phyloP scores from a whole-genome alignment of 768 basidiomycete genomes.

The Phylloporus scabripes region DNA sequence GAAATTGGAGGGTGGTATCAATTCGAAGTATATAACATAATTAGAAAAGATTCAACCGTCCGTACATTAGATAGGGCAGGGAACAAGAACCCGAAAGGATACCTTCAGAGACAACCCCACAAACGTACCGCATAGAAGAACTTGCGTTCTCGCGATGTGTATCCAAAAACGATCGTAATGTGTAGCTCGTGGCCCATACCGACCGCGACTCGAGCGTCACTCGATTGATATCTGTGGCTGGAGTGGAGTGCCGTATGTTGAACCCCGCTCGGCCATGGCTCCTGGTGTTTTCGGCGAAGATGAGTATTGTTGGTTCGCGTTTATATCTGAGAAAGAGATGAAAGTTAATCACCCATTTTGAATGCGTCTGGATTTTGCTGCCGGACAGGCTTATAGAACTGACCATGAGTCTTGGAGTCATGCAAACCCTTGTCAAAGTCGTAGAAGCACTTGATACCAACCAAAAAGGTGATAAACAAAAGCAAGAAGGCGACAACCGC shows the following conservation, averaged over 20 bases:
- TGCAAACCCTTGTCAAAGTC: slow-evolving; percentile 81
- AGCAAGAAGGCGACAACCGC: slow-evolving; percentile 74
- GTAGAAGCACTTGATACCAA: slow-evolving; percentile 72
- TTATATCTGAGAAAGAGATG: slow-evolving; percentile 38
- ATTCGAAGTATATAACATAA: slow-evolving; percentile 10
- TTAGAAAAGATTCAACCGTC: slow-evolving; percentile 15
- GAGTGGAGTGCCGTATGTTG: slow-evolving; percentile 45
- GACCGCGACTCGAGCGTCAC: slow-evolving; percentile 28
- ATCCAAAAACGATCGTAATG: slow-evolving; percentile 5
- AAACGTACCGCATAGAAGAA: background rate
- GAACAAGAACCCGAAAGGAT: slow-evolving; percentile 9
- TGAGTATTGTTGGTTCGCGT: slow-evolving; percentile 42
- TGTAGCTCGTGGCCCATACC: background rate
- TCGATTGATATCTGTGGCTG: slow-evolving; percentile 74
- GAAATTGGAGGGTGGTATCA: background rate
- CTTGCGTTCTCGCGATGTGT: background rate
- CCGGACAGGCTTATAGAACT: slow-evolving; percentile 38
- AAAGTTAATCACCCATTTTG: slow-evolving; percentile 35
- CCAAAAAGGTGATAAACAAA: slow-evolving; percentile 64
- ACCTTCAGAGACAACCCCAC: background rate
- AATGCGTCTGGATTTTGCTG: slow-evolving; percentile 18
- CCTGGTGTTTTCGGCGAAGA: slow-evolving; percentile 34
- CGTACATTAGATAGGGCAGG: slow-evolving; percentile 15
- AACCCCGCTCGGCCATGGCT: slow-evolving; percentile 43
- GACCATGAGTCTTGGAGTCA: slow-evolving; percentile 69